Evolutionary conservation across 2,329 filamentous ascomycete species (phyloP).

Genomic region (Apiospora phragmitis): DNA sequence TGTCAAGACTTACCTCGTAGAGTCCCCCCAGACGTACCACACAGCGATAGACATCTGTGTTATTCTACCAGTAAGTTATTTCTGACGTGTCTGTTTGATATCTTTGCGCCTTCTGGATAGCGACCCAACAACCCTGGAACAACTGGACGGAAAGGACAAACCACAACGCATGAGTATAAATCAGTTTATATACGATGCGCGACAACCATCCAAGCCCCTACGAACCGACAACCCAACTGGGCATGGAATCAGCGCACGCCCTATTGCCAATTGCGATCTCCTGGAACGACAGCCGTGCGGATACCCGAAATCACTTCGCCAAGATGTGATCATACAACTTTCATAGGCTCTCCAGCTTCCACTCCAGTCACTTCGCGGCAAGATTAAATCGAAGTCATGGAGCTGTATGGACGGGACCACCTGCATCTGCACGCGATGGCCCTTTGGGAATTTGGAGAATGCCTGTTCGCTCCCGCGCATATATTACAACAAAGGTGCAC

Average conservation of each 20-base stretch:
- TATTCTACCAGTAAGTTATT: constrained; percentile 9
- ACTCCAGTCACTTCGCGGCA: background rate
- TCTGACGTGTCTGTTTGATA: background rate
- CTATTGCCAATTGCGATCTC: background rate
- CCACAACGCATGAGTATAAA: background rate
- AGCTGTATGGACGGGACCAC: background rate
- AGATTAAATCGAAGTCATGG: background rate
- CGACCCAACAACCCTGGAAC: background rate
- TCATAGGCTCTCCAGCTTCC: background rate
- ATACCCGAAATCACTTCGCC: background rate
- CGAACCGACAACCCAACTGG: background rate
- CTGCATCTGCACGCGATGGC: background rate
- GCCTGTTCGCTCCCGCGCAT: background rate
- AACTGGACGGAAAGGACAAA: background rate
- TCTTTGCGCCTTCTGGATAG: background rate
- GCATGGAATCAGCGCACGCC: background rate
- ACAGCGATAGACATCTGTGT: constrained; percentile 11
- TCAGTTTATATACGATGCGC: background rate
- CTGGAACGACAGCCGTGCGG: background rate
- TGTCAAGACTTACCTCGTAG: constrained; percentile 15
- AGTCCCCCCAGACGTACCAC: constrained; percentile 3
- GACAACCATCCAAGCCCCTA: background rate
- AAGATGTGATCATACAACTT: background rate
- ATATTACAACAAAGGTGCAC: background rate
- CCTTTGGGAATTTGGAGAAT: background rate